Base-by-base conservation (phyloP, 108 stramenopile genomes). In the Mediolabrus comicus region DNA sequence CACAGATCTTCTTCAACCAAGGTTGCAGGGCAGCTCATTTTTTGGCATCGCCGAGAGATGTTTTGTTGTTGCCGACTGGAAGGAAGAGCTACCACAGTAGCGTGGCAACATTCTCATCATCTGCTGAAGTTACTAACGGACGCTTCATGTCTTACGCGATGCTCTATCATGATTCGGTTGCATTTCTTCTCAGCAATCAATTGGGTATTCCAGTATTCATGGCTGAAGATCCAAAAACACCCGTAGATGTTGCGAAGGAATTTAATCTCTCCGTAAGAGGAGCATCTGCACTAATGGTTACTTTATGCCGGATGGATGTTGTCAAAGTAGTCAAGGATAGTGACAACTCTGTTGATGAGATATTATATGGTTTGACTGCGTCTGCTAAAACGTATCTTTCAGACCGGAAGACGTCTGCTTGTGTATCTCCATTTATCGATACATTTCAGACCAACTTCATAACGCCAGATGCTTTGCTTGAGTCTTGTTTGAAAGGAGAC, bases 171-270 rank as follows among this genome's bases (percentile, higher is more conserved):
- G 59, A 61, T 7, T 41, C 36, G 3, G 59, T 61, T 2, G 59
- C 59, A 10, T 61, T 61, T n/a, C 59, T 61, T 14, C 2, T 61
- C 3, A 61, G 59, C 38, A 61, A 61, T 61, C 59, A 41, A 22
- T 41, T 61, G 36, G 59, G 59, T 0, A 41, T 61, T 2, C 59
- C 59, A 2, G 25, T 25, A 25, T 41, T 41, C 36, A 24, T 61
- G 24, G 59, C 38, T 13, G 27, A 4, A 16, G 59, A 29, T 16
- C 13, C 59, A 3, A 61, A 61, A 13, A 61, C 59, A 29, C 59
- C 59, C 3, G 17, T 14, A 41, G 27, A 61, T 36, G 38, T 61
- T 2, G 59, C 59, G 4, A 36, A 61, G 17, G 59, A 41, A 41
- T 41, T 61, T 14, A 41, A 61, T 41, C 38, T 61, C 1, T 61